A percentile compares a stretch with the other conserved stretches of the same genome.
phyloP scores from a whole-genome alignment of 208 protist species.

The Vickermania spadyakhi region DNA sequence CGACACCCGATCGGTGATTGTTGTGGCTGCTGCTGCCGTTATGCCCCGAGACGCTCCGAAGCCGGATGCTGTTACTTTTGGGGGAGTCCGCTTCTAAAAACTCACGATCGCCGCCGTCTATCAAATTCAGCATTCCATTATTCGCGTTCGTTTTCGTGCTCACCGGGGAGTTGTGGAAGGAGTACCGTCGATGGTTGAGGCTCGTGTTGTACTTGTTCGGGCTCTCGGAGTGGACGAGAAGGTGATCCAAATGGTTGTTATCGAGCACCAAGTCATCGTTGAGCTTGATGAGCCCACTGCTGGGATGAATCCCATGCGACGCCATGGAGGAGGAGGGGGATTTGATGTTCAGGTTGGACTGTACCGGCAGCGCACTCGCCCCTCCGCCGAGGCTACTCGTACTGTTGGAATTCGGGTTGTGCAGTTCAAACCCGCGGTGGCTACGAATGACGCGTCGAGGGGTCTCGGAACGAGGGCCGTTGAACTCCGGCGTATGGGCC shows the following conservation, averaged over 20 bases:
- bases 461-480: background rate
- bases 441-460: background rate
- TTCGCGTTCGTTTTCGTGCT: no score
- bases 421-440: background rate
- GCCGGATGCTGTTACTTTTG: background rate
- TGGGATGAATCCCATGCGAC: background rate
- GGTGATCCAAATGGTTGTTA: background rate
- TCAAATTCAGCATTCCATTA: no score
- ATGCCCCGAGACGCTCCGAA: no score
- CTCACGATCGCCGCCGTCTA: background rate
- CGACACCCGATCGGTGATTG: no score
- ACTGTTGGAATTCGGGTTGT: background rate
- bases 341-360: background rate
- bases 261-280: background rate
- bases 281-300: background rate
- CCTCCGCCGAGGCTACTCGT: background rate
- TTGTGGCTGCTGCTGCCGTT: no score
- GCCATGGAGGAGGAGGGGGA: background rate
- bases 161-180: background rate
- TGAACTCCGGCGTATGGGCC: background rate
- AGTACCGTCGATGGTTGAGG: background rate
- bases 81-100: background rate
- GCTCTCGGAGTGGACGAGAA: background rate
- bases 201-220: background rate
- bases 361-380: background rate